Base-by-base conservation (phyloP, 2,329 filamentous ascomycete species). In the Talaromyces marneffei region DNA sequence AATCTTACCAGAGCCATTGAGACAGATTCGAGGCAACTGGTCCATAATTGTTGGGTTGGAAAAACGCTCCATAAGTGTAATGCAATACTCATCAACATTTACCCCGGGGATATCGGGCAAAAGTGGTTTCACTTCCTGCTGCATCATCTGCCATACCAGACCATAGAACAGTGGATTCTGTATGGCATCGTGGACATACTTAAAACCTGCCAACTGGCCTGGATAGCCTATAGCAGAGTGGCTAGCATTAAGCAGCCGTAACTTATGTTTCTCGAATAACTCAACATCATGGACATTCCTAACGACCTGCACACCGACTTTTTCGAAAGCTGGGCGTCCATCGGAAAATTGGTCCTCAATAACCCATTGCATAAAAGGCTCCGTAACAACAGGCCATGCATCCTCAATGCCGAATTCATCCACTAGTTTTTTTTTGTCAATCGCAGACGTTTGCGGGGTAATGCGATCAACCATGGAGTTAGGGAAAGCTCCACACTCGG, bases 401-500 rank as follows among this genome's bases (percentile, higher is more conserved):
- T 83, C 81, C 65, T 80, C 72, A 54, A 83, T 77, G 62, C 75
- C 78, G 57, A 82, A 82, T 35, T 70, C 64, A 7, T 78, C 70
- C 0, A 78, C 75, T 12, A 83, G 76, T 7, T 74, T 71, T 50
- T 65, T 67, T 64, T 80, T 82, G 70, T 83, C 81, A 60, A 68
- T 68, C 14, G 74, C 66, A 4, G 76, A 72, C 20, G 81, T 83
- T 69, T 79, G 79, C 10, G 81, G 81, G 1, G 81, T 83, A 68
- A 83, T 83, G 59, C 81, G 80, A 71, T 83, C 81, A 54, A 83
- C 81, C 81, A 83, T 83, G 68, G 77, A 72, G 72, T 83, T 83
- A 69, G 81, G 81, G 76, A 83, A 83, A 52, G 73, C 76, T 57
- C 77, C 81, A 64, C 81, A 59, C 63, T 78, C 71, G 29, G 70